These are phyloP conservation scores for Fallopia convolvulus DNA, from an alignment of 148 eudicot genomes.

Conservation along the genomic window DNA sequence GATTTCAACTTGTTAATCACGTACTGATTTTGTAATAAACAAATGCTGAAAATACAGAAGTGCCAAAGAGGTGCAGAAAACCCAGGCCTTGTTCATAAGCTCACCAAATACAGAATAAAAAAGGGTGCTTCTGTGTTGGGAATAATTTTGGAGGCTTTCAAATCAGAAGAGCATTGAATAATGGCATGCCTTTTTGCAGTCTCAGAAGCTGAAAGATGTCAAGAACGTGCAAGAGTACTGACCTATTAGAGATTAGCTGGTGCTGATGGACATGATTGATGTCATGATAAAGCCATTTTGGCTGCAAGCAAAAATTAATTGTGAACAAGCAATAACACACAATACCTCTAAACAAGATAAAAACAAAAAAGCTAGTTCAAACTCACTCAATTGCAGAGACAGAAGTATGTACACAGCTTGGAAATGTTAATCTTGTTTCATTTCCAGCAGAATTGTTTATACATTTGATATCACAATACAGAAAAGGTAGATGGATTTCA, in stretches of 20 bases:
- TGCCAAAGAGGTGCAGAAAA: conserved; percentile 3
- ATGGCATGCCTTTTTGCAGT: neutral
- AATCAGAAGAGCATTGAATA: too few species aligned
- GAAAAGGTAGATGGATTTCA: neutral
- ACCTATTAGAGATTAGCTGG: neutral
- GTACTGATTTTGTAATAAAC: neutral
- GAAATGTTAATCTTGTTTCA: neutral
- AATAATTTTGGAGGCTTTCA: too few species aligned
- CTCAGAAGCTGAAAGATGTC: neutral
- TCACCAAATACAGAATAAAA: neutral
- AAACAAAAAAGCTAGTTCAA: neutral
- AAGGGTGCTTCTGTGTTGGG: neutral
- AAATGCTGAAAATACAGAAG: neutral
- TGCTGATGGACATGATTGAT: neutral
- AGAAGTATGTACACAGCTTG: neutral
- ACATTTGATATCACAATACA: neutral
- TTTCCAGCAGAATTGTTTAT: neutral
- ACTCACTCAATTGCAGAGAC: neutral
- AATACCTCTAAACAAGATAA: neutral
- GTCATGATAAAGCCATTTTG: neutral
- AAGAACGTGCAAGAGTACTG: neutral
- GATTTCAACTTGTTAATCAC: neutral
- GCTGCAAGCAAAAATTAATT: neutral
- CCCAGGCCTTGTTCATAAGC: neutral
- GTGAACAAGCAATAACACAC: neutral